These are phyloP conservation scores for Talaromyces islandicus DNA, from an alignment of 2,329 filamentous ascomycete genomes.

Conservation along the genomic window DNA sequence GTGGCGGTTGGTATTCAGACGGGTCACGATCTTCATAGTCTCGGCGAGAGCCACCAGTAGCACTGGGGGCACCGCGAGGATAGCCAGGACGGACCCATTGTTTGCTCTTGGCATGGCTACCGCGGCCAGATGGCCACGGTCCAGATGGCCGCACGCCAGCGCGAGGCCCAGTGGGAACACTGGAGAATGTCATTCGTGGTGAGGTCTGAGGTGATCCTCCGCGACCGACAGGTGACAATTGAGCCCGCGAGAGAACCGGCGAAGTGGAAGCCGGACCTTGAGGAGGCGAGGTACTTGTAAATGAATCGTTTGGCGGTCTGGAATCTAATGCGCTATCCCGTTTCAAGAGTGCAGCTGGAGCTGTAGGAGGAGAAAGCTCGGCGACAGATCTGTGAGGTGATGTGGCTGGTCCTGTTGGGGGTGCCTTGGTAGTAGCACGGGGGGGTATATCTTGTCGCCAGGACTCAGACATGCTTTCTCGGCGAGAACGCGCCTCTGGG, in stretches of 20 bases:
- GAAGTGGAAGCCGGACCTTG: constrained; percentile 19
- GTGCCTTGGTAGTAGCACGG: constrained; percentile 18
- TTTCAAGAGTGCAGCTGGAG: constrained; percentile 29
- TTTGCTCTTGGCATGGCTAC: constrained; percentile 31
- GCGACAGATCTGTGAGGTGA: constrained; percentile 16
- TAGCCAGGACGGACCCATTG: constrained; percentile 36
- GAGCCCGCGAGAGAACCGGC: constrained; percentile 19
- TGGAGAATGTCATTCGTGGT: constrained; percentile 29
- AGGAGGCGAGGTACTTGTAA: constrained; percentile 7
- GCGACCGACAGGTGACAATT: constrained; percentile 19
- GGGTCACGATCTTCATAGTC: constrained; percentile 26
- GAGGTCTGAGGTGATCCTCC: constrained; percentile 30
- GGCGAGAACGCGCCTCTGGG: constrained; percentile 20
- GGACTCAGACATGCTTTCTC: constrained; percentile 18
- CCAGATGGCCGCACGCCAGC: constrained; percentile 29
- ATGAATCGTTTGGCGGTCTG: neutral
- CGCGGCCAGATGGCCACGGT: constrained; percentile 17
- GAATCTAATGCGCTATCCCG: constrained; percentile 21
- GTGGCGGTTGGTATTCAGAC: neutral
- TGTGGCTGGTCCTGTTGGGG: constrained; percentile 11
- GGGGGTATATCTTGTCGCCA: constrained; percentile 20
- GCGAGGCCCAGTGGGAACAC: constrained; percentile 37
- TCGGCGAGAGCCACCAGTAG: constrained; percentile 21
- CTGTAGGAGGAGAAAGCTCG: constrained; percentile 31
- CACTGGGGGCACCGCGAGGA: constrained; percentile 17